Evolutionary conservation across 169 alveolate species (phyloP).

Genomic region (Besnoitia besnoiti): DNA sequence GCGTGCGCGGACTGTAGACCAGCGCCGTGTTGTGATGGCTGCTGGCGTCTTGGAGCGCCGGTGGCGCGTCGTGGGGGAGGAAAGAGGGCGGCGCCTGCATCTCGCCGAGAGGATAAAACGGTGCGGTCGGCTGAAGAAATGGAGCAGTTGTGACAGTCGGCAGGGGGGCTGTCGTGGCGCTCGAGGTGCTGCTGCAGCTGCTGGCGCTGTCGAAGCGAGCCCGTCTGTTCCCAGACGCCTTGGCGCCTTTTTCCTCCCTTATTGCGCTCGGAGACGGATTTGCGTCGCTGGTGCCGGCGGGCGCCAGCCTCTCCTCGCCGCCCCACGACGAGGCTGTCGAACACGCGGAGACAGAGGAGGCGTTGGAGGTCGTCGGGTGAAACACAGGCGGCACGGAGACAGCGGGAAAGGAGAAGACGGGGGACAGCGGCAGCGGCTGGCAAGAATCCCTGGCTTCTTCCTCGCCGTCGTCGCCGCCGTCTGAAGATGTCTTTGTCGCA

Average conservation of each 20-base stretch:
- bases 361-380: neutral
- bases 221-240: neutral
- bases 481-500: neutral
- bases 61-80: neutral
- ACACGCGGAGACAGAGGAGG: neutral
- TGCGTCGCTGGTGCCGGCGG: neutral
- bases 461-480: neutral
- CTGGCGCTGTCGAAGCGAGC: neutral
- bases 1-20: conserved; percentile 16
- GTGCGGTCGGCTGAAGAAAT: conserved; percentile 20
- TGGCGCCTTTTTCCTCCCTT: neutral
- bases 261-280: too few relatives aligned
- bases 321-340: neutral
- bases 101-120: conserved; percentile 25
- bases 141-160: conserved; percentile 13
- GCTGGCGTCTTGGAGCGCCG: neutral
- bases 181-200: neutral
- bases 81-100: neutral
- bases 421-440: neutral
- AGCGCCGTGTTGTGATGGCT: neutral
- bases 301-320: neutral
- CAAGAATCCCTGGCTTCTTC: neutral
- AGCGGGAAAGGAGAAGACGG: conserved; percentile 13
- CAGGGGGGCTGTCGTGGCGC: neutral
- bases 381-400: conserved; percentile 15